Evolutionary conservation across 2,329 filamentous ascomycete species (phyloP).

Genomic region (Colletotrichum nymphaeae): DNA sequence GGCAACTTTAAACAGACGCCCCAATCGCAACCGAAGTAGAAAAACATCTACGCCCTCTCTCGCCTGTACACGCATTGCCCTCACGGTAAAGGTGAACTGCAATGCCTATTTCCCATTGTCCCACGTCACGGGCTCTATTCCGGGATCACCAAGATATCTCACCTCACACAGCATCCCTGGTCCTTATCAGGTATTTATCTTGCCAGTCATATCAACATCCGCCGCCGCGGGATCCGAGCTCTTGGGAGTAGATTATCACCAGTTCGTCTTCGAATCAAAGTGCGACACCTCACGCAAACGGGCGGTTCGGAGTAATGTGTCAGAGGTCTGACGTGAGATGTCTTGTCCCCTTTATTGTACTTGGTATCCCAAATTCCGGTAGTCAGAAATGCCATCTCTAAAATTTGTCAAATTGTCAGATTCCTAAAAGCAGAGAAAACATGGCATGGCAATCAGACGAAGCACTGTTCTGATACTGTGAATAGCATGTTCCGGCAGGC

Average conservation of each 20-base stretch:
- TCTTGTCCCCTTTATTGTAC: neutral
- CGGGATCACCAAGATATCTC: neutral
- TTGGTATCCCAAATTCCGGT: neutral
- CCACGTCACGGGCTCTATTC: neutral
- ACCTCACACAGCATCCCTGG: no score
- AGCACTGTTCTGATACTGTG: neutral
- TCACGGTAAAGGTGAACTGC: neutral
- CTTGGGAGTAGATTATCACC: neutral
- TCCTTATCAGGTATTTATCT: neutral
- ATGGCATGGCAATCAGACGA: neutral
- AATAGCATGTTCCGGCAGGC: neutral
- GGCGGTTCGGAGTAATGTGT: no score
- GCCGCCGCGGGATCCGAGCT: neutral
- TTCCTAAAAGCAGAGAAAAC: neutral
- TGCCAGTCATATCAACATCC: neutral
- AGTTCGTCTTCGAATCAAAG: neutral
- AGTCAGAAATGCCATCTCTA: neutral
- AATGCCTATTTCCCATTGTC: neutral
- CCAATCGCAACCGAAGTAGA: neutral
- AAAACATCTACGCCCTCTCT: neutral
- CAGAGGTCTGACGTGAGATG: neutral
- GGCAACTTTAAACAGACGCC: constrained; percentile 23
- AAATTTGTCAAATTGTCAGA: neutral
- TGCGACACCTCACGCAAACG: neutral
- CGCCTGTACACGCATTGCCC: neutral